Conservation (phyloP, 805 yeast species). For the Jamesozyma lodderae region DNA sequence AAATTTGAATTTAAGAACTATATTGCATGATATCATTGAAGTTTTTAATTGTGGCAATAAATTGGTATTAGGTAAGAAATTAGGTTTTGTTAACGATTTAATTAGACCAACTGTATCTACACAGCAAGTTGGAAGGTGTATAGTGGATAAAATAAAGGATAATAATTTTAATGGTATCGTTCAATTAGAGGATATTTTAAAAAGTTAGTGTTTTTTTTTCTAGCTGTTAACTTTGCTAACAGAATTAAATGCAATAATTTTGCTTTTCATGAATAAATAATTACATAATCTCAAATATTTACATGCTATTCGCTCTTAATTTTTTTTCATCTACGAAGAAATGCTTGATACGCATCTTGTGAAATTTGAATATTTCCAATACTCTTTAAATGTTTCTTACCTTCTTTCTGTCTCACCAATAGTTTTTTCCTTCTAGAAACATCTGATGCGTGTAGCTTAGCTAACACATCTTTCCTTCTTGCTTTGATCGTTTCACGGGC, state of each 20-base stretch:
- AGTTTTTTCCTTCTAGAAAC: slow-evolving; percentile 82
- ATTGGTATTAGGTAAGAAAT: slow-evolving; percentile 32
- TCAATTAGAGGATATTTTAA: slow-evolving; percentile 40
- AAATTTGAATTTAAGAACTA: slow-evolving; percentile 20
- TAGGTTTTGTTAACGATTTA: slow-evolving; percentile 36
- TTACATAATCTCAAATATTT: too few species aligned
- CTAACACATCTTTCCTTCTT: slow-evolving; percentile 88
- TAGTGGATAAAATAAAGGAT: slow-evolving; percentile 47
- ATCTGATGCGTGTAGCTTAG: slow-evolving; percentile 88
- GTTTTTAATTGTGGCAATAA: slow-evolving; percentile 38
- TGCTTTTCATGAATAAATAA: not conserved
- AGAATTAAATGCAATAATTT: not conserved
- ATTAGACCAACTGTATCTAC: slow-evolving; percentile 59
- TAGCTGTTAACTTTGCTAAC: too few species aligned
- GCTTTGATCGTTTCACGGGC: slow-evolving; percentile 94
- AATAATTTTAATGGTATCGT: slow-evolving; percentile 48
- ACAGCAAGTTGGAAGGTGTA: slow-evolving; percentile 54
- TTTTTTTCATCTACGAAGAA: slow-evolving; percentile 34
- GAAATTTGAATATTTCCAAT: slow-evolving; percentile 71
- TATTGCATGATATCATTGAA: slow-evolving; percentile 36
- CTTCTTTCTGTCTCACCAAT: slow-evolving; percentile 83
- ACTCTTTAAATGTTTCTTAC: slow-evolving; percentile 69
- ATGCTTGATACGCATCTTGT: slow-evolving; percentile 84
- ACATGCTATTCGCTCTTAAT: too few species aligned
- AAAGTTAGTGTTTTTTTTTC: not conserved